Percentiles rank a stretch among this genome's conserved stretches.
Evolutionary conservation across 116 monocot species (phyloP).

Genomic region (Thalassia testudinum): DNA sequence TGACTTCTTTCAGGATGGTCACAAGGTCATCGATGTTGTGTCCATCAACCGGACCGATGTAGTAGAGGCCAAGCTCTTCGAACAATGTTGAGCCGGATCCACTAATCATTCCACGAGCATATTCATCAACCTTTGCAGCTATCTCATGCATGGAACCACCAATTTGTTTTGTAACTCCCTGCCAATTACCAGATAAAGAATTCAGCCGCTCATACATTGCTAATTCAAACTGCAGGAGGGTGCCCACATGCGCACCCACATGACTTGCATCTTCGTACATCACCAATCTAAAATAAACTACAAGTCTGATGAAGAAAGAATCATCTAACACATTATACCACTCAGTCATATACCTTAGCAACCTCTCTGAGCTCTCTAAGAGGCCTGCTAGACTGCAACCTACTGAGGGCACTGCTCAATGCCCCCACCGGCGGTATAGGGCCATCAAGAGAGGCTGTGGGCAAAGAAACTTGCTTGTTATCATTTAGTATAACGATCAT

Average conservation of each 20-base stretch:
- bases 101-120: slow-evolving; percentile 95
- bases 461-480: slow-evolving; percentile 90
- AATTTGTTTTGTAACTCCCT: slow-evolving; percentile 92
- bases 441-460: slow-evolving; percentile 85
- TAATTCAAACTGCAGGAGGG: no score
- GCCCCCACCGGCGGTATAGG: slow-evolving; percentile 91
- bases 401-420: slow-evolving; percentile 77
- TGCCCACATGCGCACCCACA: no score
- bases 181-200: background rate
- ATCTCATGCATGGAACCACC: slow-evolving; percentile 88
- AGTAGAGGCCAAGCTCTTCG: slow-evolving; percentile 93
- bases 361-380: slow-evolving; percentile 94
- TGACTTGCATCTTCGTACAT: no score
- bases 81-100: slow-evolving; percentile 76
- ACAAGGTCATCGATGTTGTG: slow-evolving; percentile 87
- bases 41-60: slow-evolving; percentile 94
- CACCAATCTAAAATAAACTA: no score
- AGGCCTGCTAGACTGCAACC: slow-evolving; percentile 71
- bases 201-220: no score
- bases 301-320: no score
- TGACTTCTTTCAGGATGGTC: slow-evolving; percentile 78
- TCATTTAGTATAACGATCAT: slow-evolving; percentile 95
- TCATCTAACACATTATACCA: no score
- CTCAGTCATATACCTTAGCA: slow-evolving; percentile 85
- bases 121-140: slow-evolving; percentile 88